phyloP scores from a whole-genome alignment of 106 monocot genomes.

The Dendrobium catenatum region DNA sequence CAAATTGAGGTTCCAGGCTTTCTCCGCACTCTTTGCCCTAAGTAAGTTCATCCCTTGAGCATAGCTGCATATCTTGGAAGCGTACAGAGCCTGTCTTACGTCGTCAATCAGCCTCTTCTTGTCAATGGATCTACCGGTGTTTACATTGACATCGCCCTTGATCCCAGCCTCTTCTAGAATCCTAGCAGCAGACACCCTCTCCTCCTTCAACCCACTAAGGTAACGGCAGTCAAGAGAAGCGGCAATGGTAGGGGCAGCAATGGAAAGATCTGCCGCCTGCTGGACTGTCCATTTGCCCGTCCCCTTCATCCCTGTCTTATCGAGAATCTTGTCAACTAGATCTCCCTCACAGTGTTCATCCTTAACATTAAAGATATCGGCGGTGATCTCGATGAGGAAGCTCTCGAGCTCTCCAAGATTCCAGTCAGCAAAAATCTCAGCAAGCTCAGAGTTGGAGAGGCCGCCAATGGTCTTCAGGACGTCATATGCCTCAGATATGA shows the following conservation, averaged over 20 bases:
- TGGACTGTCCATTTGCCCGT: constrained; percentile 32
- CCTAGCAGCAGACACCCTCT: constrained; percentile 30
- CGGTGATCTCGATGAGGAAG: constrained; percentile 35
- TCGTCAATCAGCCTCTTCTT: constrained; percentile 36
- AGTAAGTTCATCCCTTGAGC: constrained; percentile 56
- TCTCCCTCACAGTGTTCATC: constrained; percentile 21
- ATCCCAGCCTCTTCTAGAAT: constrained; percentile 33
- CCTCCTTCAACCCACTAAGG: constrained; percentile 43
- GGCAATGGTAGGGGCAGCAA: constrained; percentile 27
- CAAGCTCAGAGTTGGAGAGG: constrained; percentile 18
- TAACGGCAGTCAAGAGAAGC: constrained; percentile 23
- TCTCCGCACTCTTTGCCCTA: constrained; percentile 41
- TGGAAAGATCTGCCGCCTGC: constrained; percentile 27
- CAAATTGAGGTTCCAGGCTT: constrained; percentile 44
- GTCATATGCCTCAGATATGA: constrained; percentile 29
- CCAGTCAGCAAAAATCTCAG: constrained; percentile 25
- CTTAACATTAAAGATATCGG: constrained; percentile 21
- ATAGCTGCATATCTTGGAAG: constrained; percentile 55
- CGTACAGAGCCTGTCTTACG: constrained; percentile 47
- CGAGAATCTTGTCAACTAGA: constrained; percentile 27
- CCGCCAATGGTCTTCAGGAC: constrained; percentile 19
- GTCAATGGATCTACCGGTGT: constrained; percentile 15
- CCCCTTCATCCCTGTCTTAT: constrained; percentile 33
- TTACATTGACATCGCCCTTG: neutral
- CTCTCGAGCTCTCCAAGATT: constrained; percentile 32